Conservation (phyloP, 352 stramenopile species). For the Phytophthora pistaciae region DNA sequence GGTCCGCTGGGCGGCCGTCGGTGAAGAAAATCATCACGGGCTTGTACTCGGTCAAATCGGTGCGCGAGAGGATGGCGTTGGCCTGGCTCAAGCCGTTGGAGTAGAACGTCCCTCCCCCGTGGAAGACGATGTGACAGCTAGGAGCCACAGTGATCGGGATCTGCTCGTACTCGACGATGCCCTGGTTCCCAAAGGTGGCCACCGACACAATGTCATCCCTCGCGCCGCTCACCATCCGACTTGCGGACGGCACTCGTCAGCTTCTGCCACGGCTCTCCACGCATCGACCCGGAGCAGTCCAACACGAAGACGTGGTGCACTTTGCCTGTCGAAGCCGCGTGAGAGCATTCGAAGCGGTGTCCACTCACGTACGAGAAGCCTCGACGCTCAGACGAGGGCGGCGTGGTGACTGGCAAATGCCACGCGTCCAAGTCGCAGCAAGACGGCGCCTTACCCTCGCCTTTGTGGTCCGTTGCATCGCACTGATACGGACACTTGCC, state of each 20-base stretch:
- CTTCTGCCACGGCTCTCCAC: constrained; percentile 35
- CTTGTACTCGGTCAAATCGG: constrained; percentile 30
- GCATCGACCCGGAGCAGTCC: constrained; percentile 61
- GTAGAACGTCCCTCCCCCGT: constrained; percentile 45
- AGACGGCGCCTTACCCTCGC: constrained; percentile 24
- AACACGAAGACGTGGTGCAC: constrained; percentile 60
- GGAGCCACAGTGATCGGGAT: background rate
- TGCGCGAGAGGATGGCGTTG: constrained; percentile 49
- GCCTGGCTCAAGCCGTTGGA: constrained; percentile 39
- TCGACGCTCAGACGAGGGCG: background rate
- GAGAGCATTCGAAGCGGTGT: constrained; percentile 49
- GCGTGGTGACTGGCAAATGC: constrained; percentile 21
- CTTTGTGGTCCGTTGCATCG: constrained; percentile 41
- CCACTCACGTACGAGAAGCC: constrained; percentile 35
- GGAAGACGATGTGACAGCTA: constrained; percentile 23
- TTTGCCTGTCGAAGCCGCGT: constrained; percentile 21
- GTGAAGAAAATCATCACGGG: constrained; percentile 63
- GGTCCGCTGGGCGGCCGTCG: constrained; percentile 46
- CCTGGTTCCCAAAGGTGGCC: constrained; percentile 46
- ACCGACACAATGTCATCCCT: constrained; percentile 48
- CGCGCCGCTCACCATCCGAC: constrained; percentile 30
- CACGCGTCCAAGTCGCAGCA: constrained; percentile 43
- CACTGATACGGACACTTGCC: constrained; percentile 47
- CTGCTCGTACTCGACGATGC: constrained; percentile 38
- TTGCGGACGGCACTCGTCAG: constrained; percentile 27